Conservation (phyloP, 768 basidiomycete genomes). For the Cubamyces lactineus region DNA sequence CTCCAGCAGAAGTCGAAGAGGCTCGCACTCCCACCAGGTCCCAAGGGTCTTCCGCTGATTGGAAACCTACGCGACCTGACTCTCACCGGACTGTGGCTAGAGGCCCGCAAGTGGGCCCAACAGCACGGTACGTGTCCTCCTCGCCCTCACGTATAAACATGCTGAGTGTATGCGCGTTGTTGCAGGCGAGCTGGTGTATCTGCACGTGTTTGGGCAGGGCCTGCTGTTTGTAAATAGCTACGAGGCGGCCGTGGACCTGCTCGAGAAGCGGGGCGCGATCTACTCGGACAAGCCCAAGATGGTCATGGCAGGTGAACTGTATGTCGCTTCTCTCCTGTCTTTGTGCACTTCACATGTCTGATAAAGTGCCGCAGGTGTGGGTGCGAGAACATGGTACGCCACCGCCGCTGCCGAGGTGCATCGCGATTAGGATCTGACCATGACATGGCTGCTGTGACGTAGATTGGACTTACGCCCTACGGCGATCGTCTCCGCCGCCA, state of each 20-base stretch:
- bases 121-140: constrained; percentile 21
- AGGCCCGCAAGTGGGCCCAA: constrained; percentile 26
- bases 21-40: constrained; percentile 28
- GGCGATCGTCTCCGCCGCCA: constrained; percentile 65
- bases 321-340: constrained; percentile 11
- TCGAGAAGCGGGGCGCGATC: constrained; percentile 49
- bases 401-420: background rate
- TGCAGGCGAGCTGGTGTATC: constrained; percentile 46
- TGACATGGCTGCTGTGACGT: background rate
- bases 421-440: constrained; percentile 3
- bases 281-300: constrained; percentile 55
- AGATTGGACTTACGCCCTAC: constrained; percentile 70
- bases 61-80: constrained; percentile 31
- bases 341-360: background rate
- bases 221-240: constrained; percentile 52
- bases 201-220: constrained; percentile 47
- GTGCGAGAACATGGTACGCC: constrained; percentile 65
- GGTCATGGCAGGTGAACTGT: constrained; percentile 29
- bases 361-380: constrained; percentile 43
- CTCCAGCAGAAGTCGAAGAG: constrained; percentile 20
- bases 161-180: background rate
- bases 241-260: constrained; percentile 46
- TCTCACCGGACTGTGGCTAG: constrained; percentile 26
- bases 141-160: background rate
- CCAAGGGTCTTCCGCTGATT: constrained; percentile 30